Evolutionary conservation across 73 alveolate genomes (phyloP).

Genomic region (Paramecium tetraurelia): DNA sequence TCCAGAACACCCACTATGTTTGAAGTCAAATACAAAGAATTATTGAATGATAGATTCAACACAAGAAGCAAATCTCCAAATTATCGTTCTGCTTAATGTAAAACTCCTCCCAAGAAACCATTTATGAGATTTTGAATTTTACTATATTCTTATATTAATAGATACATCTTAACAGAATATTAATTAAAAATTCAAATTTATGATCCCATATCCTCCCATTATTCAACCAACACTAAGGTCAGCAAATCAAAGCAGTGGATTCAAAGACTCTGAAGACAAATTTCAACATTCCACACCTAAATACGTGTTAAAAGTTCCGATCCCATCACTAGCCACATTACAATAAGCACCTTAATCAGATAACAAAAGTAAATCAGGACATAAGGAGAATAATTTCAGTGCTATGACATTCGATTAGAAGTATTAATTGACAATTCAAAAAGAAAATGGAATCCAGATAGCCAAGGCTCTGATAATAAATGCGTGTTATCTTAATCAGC

Average conservation of each 20-base stretch:
- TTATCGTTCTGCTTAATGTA: neutral
- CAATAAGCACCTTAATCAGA: neutral
- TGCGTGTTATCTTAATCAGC: slow-evolving; percentile 22
- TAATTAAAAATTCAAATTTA: neutral
- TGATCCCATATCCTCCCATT: neutral
- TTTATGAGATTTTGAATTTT: neutral
- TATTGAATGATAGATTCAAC: neutral
- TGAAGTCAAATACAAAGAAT: neutral
- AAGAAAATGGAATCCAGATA: slow-evolving; percentile 42
- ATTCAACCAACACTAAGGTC: neutral
- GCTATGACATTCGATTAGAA: neutral
- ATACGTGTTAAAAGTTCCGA: slow-evolving; percentile 19
- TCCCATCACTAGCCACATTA: neutral
- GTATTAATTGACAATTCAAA: neutral
- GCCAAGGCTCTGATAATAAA: neutral
- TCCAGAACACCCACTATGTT: slow-evolving; percentile 24
- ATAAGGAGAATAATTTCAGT: slow-evolving; percentile 25
- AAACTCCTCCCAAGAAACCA: neutral
- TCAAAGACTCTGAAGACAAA: neutral
- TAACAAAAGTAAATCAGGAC: slow-evolving; percentile 1
- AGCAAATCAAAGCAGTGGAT: neutral
- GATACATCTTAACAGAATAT: neutral
- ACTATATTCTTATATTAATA: neutral
- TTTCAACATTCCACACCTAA: slow-evolving; percentile 26
- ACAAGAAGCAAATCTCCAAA: neutral